Base-by-base conservation (phyloP, 2,329 filamentous ascomycete genomes). In the Pyricularia pennisetigena region DNA sequence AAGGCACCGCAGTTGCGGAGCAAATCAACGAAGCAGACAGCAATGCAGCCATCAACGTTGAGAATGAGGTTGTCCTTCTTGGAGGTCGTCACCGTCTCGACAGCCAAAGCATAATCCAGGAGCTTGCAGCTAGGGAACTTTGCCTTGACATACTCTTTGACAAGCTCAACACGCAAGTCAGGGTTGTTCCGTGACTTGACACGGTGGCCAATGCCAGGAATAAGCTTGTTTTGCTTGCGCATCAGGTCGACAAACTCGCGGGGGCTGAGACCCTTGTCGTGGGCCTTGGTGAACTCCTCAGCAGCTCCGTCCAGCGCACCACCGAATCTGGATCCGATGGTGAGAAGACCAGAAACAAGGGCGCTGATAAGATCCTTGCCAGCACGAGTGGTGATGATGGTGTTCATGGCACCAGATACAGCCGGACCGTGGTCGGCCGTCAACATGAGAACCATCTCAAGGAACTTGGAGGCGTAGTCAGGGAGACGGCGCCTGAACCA, bases 41-140 rank as follows among this genome's bases (percentile, higher is more conserved):
- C 95, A 77, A 99, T 91, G 80, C 93, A 97, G 76, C 95, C 95
- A 78, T 98, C 95, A 70, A 99, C 95, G 86, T 99, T 99, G 77
- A 99, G 90, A 76, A 99, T 99, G 74, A 99, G 88, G 87, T 98
- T 99, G 85, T 99, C 95, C 88, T 99, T 99, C 92, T 99, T 99
- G 73, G 93, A 97, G 66, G 95, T 99, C 68, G 95, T 99, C 72
- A 99, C 95, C 12, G 91, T 92, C 88, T 99, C 95, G 74, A 99
- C 95, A 64, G 95, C 95, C 77, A 99, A 88, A 73, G 95, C 95
- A 81, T 97, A 99, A 85, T 99, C 95, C 79, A 99, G 93, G 78
- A 98, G 89, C 88, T 98, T 98, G 87, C 92, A 93, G 84, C 84
- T 94, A 75, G 95, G 93, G 90, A 99, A 99, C 85, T 95, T 93